Percentiles rank a stretch among this genome's conserved stretches.
These are phyloP conservation scores for Monilinia fructicola DNA, from an alignment of 2,329 filamentous ascomycete genomes.

Conservation along the genomic window DNA sequence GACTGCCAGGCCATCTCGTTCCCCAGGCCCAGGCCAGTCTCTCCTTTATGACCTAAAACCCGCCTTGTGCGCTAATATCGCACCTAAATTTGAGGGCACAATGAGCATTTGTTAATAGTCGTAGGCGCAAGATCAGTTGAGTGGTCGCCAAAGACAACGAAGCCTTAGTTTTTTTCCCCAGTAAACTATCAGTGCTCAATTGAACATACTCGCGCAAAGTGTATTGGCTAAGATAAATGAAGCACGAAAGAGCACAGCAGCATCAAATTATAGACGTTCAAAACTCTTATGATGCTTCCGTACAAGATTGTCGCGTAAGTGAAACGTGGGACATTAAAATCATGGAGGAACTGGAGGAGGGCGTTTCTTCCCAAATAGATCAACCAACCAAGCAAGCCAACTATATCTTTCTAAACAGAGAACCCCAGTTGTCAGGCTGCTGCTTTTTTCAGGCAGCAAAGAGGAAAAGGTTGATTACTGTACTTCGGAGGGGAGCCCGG, in stretches of 20 bases:
- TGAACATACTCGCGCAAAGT: slow-evolving; percentile 22
- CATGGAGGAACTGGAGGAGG: slow-evolving; percentile 12
- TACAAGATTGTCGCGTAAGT: slow-evolving; percentile 23
- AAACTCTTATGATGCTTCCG: slow-evolving; percentile 17
- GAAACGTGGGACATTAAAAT: slow-evolving; percentile 23
- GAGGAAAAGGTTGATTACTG: background rate
- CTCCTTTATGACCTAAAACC: slow-evolving; percentile 23
- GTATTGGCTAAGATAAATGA: background rate
- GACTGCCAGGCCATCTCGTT: slow-evolving; percentile 68
- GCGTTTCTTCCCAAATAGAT: slow-evolving; percentile 19
- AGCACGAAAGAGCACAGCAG: slow-evolving; percentile 1
- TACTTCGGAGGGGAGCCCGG: no score
- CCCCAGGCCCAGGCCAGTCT: slow-evolving; percentile 29
- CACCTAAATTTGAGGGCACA: slow-evolving; percentile 19
- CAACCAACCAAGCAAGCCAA: slow-evolving; percentile 19
- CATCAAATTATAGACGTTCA: background rate
- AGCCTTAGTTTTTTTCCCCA: slow-evolving; percentile 24
- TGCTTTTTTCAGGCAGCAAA: slow-evolving; percentile 15
- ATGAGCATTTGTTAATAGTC: slow-evolving; percentile 32
- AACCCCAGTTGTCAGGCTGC: slow-evolving; percentile 10
- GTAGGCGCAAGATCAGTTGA: slow-evolving; percentile 29
- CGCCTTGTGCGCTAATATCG: slow-evolving; percentile 26
- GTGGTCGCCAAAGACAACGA: slow-evolving; percentile 25
- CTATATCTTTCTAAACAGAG: background rate
- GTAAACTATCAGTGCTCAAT: slow-evolving; percentile 17